A percentile compares a stretch with the other conserved stretches of the same genome.
Evolutionary conservation across 768 basidiomycete species (phyloP).

Genomic region (Suillus paluster): DNA sequence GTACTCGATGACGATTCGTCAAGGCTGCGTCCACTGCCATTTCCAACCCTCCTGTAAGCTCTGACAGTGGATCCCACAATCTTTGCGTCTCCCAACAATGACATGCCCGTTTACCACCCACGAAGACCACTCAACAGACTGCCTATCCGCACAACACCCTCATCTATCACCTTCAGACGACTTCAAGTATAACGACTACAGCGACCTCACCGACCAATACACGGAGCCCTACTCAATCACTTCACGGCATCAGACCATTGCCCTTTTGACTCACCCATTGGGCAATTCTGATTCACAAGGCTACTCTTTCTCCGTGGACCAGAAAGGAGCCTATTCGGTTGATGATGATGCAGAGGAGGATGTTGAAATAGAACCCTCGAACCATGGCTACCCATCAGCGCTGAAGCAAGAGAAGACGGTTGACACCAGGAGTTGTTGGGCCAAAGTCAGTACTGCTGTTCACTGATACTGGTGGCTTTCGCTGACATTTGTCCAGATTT

Average conservation of each 20-base stretch:
- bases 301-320: slow-evolving; percentile 51
- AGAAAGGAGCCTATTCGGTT: slow-evolving; percentile 42
- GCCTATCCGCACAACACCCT: slow-evolving; percentile 25
- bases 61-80: too few species aligned
- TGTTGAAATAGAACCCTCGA: slow-evolving; percentile 42
- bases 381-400: slow-evolving; percentile 35
- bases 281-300: slow-evolving; percentile 34
- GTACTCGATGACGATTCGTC: too few species aligned
- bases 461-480: slow-evolving; percentile 9
- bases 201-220: slow-evolving; percentile 66
- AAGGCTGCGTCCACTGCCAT: too few species aligned
- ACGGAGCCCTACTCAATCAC: slow-evolving; percentile 59
- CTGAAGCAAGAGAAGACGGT: slow-evolving; percentile 33
- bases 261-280: slow-evolving; percentile 48
- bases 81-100: slow-evolving; percentile 25
- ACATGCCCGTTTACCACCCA: slow-evolving; percentile 23
- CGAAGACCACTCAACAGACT: slow-evolving; percentile 39
- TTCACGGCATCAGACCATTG: slow-evolving; percentile 61
- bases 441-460: slow-evolving; percentile 44
- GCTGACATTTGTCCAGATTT: slow-evolving; percentile 48
- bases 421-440: slow-evolving; percentile 55
- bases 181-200: slow-evolving; percentile 65
- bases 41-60: too few species aligned
- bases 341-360: slow-evolving; percentile 29
- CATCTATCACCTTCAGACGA: slow-evolving; percentile 41